These are phyloP conservation scores for Malus hybrid DNA, from an alignment of 331 rosid genomes.

Conservation along the genomic window DNA sequence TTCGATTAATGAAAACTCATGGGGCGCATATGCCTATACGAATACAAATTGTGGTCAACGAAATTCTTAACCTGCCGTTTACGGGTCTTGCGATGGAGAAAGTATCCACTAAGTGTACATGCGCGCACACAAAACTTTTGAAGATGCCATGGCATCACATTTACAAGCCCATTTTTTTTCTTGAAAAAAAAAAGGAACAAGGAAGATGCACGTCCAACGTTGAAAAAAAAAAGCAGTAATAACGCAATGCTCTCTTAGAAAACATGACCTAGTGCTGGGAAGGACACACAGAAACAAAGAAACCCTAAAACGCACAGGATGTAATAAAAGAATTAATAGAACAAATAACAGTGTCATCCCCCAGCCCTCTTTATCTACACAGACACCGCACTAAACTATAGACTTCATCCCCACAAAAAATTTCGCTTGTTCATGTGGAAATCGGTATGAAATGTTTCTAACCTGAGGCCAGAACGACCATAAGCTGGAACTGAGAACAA, in stretches of 20 bases:
- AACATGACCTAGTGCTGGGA: conserved; percentile 26
- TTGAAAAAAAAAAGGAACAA: no score
- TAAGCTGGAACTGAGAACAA: not conserved
- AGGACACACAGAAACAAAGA: not conserved
- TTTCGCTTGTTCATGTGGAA: no score
- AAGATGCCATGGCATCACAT: not conserved
- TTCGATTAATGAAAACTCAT: not conserved
- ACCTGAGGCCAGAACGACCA: not conserved
- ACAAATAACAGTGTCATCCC: conserved; percentile 60
- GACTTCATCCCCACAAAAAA: conserved; percentile 33
- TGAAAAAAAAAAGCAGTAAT: conserved; percentile 28
- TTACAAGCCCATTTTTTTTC: not conserved
- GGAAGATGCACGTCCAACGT: not conserved
- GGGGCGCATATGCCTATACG: not conserved
- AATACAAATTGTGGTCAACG: not conserved
- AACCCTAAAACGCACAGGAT: conserved; percentile 40
- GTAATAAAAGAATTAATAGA: conserved; percentile 75
- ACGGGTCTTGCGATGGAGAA: no score
- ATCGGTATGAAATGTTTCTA: no score
- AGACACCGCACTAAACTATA: conserved; percentile 39
- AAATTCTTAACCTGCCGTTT: not conserved
- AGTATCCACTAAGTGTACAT: no score
- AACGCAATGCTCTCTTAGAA: conserved; percentile 34
- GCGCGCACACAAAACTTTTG: not conserved
- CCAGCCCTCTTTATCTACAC: conserved; percentile 65